Evolutionary conservation across 2,329 filamentous ascomycete genomes (phyloP).

Genomic region (Teratosphaeriaceae sp.): DNA sequence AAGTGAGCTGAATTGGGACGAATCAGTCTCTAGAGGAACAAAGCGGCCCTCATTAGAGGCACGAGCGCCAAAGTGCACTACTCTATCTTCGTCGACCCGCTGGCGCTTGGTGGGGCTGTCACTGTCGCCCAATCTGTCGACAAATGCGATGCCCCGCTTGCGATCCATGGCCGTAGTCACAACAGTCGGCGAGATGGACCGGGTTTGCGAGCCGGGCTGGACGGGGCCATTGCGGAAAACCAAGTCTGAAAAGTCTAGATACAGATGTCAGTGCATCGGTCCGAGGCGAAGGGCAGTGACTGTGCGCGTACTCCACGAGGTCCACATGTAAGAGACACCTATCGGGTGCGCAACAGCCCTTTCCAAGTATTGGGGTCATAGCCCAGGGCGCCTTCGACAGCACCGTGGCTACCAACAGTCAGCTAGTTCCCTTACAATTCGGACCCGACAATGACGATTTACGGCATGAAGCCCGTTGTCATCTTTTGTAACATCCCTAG

Average conservation of each 20-base stretch:
- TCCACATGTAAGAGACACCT: slow-evolving; percentile 3
- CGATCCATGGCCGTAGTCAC: slow-evolving; percentile 1
- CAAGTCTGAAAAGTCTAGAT: slow-evolving; percentile 1
- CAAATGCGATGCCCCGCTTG: not conserved
- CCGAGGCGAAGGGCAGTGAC: not conserved
- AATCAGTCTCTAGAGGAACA: not conserved
- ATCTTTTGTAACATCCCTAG: slow-evolving; percentile 1
- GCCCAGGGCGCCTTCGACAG: slow-evolving; percentile 2
- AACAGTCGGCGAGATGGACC: not conserved
- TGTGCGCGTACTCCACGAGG: not conserved
- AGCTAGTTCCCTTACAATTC: not conserved
- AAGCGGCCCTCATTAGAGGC: slow-evolving; percentile 1
- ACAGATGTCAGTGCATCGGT: not conserved
- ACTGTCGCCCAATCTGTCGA: not conserved
- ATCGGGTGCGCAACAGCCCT: not conserved
- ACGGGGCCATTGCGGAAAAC: not conserved
- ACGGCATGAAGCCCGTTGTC: slow-evolving; percentile 1
- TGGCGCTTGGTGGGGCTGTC: slow-evolving; percentile 1
- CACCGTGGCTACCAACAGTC: not conserved
- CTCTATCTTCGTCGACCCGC: not conserved
- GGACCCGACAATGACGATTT: not conserved
- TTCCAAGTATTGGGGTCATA: slow-evolving; percentile 1
- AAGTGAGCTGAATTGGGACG: not conserved
- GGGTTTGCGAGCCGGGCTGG: not conserved
- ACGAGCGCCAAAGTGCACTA: not conserved